phyloP scores from a whole-genome alignment of 192 early-diverging fungal species.

The Umbelopsis isabellina region DNA sequence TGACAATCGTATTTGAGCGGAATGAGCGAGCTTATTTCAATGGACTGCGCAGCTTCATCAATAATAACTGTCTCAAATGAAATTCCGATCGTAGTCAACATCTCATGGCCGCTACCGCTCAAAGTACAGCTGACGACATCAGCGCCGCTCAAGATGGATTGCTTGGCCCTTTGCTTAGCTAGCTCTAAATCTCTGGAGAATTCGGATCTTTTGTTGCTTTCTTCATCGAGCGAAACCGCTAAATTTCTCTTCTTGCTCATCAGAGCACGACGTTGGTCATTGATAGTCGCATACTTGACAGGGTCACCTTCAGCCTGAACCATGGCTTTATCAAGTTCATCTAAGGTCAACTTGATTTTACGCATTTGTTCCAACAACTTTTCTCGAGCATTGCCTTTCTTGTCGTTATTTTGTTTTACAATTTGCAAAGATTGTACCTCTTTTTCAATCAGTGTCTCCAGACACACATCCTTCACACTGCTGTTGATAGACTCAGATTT shows the following conservation, averaged over 20 bases:
- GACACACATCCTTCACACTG: conserved; percentile 69
- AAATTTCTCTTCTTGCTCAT: conserved; percentile 34
- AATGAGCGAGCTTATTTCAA: conserved; percentile 87
- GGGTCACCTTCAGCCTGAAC: conserved; percentile 48
- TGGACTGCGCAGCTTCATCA: conserved; percentile 94
- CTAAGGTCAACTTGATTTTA: conserved; percentile 44
- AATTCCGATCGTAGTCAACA: conserved; percentile 64
- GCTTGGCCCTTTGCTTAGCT: conserved; percentile 55
- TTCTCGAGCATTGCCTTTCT: conserved; percentile 30
- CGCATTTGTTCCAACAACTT: conserved; percentile 41
- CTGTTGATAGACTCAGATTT: conserved; percentile 71
- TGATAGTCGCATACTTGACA: conserved; percentile 11
- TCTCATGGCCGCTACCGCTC: conserved; percentile 85
- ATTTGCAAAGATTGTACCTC: conserved; percentile 52
- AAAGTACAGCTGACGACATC: conserved; percentile 89
- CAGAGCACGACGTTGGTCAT: conserved; percentile 21
- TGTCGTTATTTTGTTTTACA: conserved; percentile 19
- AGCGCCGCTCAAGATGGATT: conserved; percentile 72
- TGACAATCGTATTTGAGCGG: conserved; percentile 83
- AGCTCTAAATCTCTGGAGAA: conserved; percentile 40
- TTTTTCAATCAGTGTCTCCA: conserved; percentile 71
- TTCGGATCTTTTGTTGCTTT: conserved; percentile 35
- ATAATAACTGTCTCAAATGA: conserved; percentile 88
- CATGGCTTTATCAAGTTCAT: conserved; percentile 43
- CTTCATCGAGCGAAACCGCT: conserved; percentile 41